Evolutionary conservation across 306 rosid genomes (phyloP), one percentile per base, ranked within the genome.

Genomic region (Vigna radiata): DNA sequence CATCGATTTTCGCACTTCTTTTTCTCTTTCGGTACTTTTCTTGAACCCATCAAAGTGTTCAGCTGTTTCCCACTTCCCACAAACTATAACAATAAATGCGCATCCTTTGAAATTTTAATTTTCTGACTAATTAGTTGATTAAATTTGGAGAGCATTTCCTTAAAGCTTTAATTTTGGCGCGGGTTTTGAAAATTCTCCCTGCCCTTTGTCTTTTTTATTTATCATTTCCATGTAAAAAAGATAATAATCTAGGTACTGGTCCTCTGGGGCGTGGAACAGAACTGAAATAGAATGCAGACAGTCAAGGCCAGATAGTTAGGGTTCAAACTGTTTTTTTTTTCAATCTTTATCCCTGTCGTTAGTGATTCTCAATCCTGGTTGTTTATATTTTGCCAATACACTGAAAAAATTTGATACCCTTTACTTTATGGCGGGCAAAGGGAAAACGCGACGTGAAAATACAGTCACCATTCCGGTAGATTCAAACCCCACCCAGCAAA

Each of bases 141-240:
- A 8, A 13, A 21, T 10, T 21, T 10, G 7, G 39, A 27, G 4
- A 12, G 31, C 6, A 8, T 36, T 16, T 17, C 6, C 17, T 19
- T n/a, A 3, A 29, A 69, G 4, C 49, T 69, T 46, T 69, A 37
- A 18, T 8, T 3, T 73, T 73, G 70, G 70, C 69, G 59, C 59
- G 27, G 17, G 46, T 27, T 25, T 58, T 58, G 29, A 72, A 73
- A 73, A 58, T 58, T 14, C 56, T 73, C 58, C 31, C 69, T 43
- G 46, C 23, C 0, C 23, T 23, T 6, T 29, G 6, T 23, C 16
- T 0, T 12, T 2, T 44, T 1, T 54, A 3, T 21, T 55, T 61
- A 16, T 16, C 7, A 2, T 59, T 27, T 11, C 10, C 60, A 25
- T 1, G 0, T 27, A 53, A 50, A 5, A 54, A 10, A 56, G 10